phyloP scores from a whole-genome alignment of 306 rosid genomes.

The Cicer arietinum region DNA sequence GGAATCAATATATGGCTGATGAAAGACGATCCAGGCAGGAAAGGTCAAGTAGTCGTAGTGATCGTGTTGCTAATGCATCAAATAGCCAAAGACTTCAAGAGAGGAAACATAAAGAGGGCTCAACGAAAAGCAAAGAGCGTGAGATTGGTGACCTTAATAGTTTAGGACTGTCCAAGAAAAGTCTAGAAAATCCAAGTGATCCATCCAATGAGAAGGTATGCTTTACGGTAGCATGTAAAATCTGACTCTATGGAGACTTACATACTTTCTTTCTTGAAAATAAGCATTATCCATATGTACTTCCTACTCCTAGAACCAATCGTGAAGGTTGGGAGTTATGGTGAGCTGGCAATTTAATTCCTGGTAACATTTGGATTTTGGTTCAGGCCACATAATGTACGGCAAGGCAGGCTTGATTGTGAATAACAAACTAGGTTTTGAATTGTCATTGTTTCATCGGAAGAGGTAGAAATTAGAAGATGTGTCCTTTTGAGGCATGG shows the following conservation, averaged over 20 bases:
- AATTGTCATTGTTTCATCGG: conserved; percentile 30
- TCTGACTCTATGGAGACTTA: conserved; percentile 40
- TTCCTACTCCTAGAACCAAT: conserved; percentile 41
- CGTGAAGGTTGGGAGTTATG: conserved; percentile 33
- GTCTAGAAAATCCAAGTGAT: conserved; percentile 72
- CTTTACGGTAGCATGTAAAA: conserved; percentile 48
- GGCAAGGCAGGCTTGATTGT: conserved; percentile 19
- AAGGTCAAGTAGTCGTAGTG: conserved; percentile 76
- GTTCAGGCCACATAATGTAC: conserved; percentile 33
- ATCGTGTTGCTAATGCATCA: conserved; percentile 66
- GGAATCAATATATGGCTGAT: conserved; percentile 65
- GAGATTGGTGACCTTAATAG: conserved; percentile 60
- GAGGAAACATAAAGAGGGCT: conserved; percentile 73
- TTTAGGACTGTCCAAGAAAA: conserved; percentile 67
- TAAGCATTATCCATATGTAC: conserved; percentile 32
- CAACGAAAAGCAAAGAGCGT: conserved; percentile 77
- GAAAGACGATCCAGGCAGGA: conserved; percentile 85
- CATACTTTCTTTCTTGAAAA: conserved; percentile 35
- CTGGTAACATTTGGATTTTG: conserved; percentile 36
- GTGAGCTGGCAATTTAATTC: conserved; percentile 34
- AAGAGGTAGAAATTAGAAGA: conserved; percentile 30
- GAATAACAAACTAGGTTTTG: conserved; percentile 24
- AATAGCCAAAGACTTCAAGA: conserved; percentile 73
- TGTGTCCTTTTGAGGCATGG: conserved; percentile 14
- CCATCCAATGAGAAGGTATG: conserved; percentile 84